Conservation (phyloP, 2,329 filamentous ascomycete species). For the Botrytis paeoniae region DNA sequence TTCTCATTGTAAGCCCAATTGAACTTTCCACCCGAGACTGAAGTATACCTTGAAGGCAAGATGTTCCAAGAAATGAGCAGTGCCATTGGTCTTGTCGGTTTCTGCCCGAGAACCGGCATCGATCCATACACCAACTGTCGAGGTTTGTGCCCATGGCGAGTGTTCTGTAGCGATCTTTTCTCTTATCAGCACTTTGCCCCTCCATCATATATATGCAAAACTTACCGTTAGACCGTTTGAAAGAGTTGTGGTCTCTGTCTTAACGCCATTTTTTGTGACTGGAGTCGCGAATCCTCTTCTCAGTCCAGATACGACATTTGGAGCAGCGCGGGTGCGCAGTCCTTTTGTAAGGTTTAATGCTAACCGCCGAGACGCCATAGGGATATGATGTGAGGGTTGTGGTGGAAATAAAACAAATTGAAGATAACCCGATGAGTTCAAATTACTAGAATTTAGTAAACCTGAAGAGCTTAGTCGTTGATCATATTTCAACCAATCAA, state of each 20-base stretch:
- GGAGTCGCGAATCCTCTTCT: slow-evolving; percentile 89
- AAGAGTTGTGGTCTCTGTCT: slow-evolving; percentile 93
- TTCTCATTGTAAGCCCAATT: slow-evolving; percentile 28
- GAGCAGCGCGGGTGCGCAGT: slow-evolving; percentile 81
- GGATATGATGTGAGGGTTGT: slow-evolving; percentile 30
- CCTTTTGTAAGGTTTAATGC: slow-evolving; percentile 90
- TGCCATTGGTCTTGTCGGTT: slow-evolving; percentile 98
- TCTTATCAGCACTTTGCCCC: slow-evolving; percentile 35
- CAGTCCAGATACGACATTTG: slow-evolving; percentile 73
- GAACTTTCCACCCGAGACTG: slow-evolving; percentile 24
- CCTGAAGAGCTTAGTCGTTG: slow-evolving; percentile 20
- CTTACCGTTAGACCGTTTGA: slow-evolving; percentile 94
- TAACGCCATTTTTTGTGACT: slow-evolving; percentile 63
- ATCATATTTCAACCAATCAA: slow-evolving; percentile 19
- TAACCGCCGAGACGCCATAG: slow-evolving; percentile 95
- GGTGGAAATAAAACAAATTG: slow-evolving; percentile 25
- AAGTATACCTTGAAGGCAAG: slow-evolving; percentile 91
- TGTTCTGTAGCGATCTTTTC: slow-evolving; percentile 91
- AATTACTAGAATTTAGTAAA: slow-evolving; percentile 22
- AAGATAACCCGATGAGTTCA: slow-evolving; percentile 21
- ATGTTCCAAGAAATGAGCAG: slow-evolving; percentile 99
- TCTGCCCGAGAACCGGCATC: slow-evolving; percentile 97
- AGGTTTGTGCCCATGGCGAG: slow-evolving; percentile 97
- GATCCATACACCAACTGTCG: slow-evolving; percentile 98
- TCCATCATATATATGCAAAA: not conserved